Base-by-base conservation (phyloP, 83 land plant species). In the Diphasiastrum complanatum region DNA sequence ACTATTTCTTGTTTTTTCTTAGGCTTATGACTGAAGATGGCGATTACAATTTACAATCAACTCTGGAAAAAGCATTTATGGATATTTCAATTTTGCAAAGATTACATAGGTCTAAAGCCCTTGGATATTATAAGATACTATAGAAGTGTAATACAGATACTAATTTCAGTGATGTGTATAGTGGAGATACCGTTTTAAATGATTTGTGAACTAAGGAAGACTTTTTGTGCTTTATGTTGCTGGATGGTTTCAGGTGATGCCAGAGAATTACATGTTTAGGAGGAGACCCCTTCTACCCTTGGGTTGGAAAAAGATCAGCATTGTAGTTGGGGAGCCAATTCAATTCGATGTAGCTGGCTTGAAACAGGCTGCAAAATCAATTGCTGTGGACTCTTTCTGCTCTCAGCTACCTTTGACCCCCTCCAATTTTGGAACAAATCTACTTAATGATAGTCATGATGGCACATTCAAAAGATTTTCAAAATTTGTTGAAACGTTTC, bases 211-310 rank as follows among this genome's bases (percentile, higher is more conserved):
- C 0, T 28, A 14, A 29, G n/a, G 41, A 27, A 55, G 31, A 8
- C 12, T 55, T 55, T 22, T n/a, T 11, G 41, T 12, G 23, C 40
- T 37, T 5, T 45, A 1, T 3, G 14, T 26, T 59, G 56, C n/a
- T n/a, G n/a, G n/a, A n/a, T n/a, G n/a, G n/a, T n/a, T n/a, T n/a
- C 54, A 92, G 98, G 96, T 92, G 28, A 79, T 92, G 84, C 98
- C 98, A 0, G 98, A 92, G 69, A 83, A 85, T 24, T 80, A 61
- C 26, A 58, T 79, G 47, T 68, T 77, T 64, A 87, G 95, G 16
- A 74, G 75, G 58, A 75, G 91, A 40, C 98, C 98, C 26, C 78
- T 64, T 0, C 1, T 92, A 55, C 98, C 98, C 34, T 60, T 87
- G 47, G 79, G 75, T 32, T 64, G 55, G 34, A 92, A 88, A 76